A percentile compares a stretch with the other conserved stretches of the same genome.
phyloP scores from a whole-genome alignment of 2,329 filamentous ascomycete species.

The Chaetothyriales sp. region DNA sequence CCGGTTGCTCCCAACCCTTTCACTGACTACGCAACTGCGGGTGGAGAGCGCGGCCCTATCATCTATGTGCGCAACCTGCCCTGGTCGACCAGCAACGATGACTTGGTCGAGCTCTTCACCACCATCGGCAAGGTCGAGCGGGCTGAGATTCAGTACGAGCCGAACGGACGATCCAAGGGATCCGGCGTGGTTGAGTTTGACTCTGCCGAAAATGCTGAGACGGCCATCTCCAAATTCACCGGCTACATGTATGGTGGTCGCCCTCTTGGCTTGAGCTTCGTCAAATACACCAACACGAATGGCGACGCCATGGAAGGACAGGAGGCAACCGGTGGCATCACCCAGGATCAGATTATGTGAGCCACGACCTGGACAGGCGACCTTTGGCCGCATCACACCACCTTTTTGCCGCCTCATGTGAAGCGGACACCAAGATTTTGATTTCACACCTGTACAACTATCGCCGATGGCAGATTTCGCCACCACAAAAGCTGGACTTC shows the following conservation, averaged over 20 bases:
- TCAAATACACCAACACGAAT: constrained; percentile 70
- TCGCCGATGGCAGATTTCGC: not conserved
- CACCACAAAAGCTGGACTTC: not conserved
- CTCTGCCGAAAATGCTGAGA: constrained; percentile 66
- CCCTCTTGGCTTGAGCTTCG: constrained; percentile 80
- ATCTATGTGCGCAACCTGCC: constrained; percentile 97
- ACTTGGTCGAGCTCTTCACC: constrained; percentile 87
- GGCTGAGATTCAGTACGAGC: constrained; percentile 98
- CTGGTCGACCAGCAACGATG: constrained; percentile 98
- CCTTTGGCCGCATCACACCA: not conserved
- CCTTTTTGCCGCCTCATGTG: not conserved
- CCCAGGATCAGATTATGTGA: constrained; percentile 98
- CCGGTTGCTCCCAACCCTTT: constrained; percentile 60
- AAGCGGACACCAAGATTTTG: not conserved
- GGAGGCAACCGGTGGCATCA: constrained; percentile 52
- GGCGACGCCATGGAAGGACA: constrained; percentile 71
- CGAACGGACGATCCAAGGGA: constrained; percentile 84
- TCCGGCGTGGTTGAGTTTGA: constrained; percentile 96
- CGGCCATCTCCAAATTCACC: constrained; percentile 89
- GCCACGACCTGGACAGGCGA: not conserved
- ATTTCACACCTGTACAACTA: not conserved
- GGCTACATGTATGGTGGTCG: constrained; percentile 94
- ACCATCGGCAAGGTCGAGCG: constrained; percentile 97
- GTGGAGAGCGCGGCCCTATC: constrained; percentile 63
- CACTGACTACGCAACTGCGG: constrained; percentile 79